Base-by-base conservation (phyloP, 2,329 filamentous ascomycete genomes). In the Fusarium tupiense region DNA sequence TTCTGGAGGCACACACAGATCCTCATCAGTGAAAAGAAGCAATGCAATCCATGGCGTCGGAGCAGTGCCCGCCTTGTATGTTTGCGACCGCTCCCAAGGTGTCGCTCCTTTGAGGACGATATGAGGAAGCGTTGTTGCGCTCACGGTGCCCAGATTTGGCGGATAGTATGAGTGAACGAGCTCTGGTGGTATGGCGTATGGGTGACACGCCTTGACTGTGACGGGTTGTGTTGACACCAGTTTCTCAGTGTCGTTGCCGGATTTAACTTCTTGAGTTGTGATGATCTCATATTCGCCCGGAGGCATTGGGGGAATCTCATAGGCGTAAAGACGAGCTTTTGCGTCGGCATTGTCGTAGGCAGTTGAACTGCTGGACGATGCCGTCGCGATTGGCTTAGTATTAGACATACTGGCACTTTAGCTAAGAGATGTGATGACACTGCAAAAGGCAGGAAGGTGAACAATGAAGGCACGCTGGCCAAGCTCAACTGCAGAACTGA, bases 111-210 rank as follows among this genome's bases (percentile, higher is more conserved):
- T 57, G 54, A 57, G 54, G 12, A 57, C 54, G 1, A 57, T 8
- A 44, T 57, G 54, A 46, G 54, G 54, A 33, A 57, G 22, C 0
- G 54, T 57, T 0, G 54, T 57, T 24, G 54, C 54, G 10, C 54
- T 57, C 26, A 57, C 54, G 29, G 38, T 57, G 11, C 54, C 5
- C 22, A 44, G 5, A 24, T 57, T 57, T 14, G 54, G 54, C 9
- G 54, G 54, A 16, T 57, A 57, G 38, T 44, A 57, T 46, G 54
- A 57, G 26, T 57, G 54, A 57, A 57, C 29, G 5, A 57, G 38
- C 16, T 57, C 54, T 44, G 54, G 24, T 4, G 54, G 8, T 33
- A 57, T 57, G 12, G 38, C 38, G 5, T 57, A 57, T 9, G 54
- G 54, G 12, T 57, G 54, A 12, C 54, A 57, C 2, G 54, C 38